phyloP scores from a whole-genome alignment of 331 rosid species.

The Malus hybrid region DNA sequence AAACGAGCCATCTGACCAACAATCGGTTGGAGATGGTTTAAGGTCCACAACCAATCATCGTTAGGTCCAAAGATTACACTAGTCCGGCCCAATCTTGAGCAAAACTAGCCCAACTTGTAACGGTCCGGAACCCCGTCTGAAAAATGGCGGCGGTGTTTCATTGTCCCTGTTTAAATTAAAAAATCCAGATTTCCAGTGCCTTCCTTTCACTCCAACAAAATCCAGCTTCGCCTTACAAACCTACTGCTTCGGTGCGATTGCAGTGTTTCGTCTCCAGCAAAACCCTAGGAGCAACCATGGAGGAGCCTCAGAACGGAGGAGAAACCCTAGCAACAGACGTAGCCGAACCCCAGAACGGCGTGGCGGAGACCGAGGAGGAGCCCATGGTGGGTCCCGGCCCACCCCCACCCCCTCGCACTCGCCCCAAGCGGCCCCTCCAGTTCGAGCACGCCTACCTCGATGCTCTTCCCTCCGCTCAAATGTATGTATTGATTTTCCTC shows the following conservation, averaged over 20 bases:
- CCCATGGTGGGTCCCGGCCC: slow-evolving; percentile 67
- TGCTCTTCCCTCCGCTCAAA: slow-evolving; percentile 77
- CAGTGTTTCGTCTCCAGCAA: not conserved
- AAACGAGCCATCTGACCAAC: no score
- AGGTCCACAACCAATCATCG: no score
- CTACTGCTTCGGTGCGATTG: not conserved
- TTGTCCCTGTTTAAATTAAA: not conserved
- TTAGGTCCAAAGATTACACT: not conserved
- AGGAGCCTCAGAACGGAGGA: slow-evolving; percentile 42
- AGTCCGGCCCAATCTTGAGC: not conserved
- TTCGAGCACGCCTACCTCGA: slow-evolving; percentile 91
- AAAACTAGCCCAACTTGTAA: not conserved
- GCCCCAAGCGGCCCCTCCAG: slow-evolving; percentile 86
- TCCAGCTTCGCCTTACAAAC: not conserved
- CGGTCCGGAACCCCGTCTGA: no score
- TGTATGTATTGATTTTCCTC: slow-evolving; percentile 19
- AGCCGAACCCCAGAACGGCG: slow-evolving; percentile 48
- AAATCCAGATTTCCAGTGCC: no score
- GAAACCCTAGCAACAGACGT: not conserved
- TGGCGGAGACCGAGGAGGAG: slow-evolving; percentile 41
- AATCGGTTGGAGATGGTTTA: no score
- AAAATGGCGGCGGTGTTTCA: not conserved
- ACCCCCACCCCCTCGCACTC: slow-evolving; percentile 64
- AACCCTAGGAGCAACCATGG: slow-evolving; percentile 21
- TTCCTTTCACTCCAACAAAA: not conserved